These are phyloP conservation scores for Biancaea sappan DNA, from an alignment of 306 rosid genomes.

Conservation along the genomic window DNA sequence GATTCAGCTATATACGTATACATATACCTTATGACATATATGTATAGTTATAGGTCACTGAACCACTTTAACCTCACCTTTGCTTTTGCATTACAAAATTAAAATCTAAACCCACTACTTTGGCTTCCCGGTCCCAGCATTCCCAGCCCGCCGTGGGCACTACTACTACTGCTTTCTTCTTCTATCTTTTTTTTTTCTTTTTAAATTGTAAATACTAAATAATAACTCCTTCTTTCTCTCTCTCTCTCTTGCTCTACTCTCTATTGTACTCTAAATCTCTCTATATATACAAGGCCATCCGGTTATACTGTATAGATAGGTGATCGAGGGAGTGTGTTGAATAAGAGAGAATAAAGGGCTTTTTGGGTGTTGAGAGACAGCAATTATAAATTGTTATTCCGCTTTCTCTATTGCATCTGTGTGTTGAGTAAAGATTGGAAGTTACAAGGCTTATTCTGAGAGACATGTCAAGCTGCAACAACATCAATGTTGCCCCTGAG, in stretches of 20 bases:
- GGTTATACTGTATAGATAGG: conserved; percentile 60
- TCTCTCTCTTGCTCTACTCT: too few species aligned
- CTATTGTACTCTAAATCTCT: conserved; percentile 11
- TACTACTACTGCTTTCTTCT: conserved; percentile 34
- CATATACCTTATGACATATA: background rate
- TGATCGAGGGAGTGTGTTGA: too few species aligned
- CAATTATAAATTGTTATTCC: too few species aligned
- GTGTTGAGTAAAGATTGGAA: too few species aligned
- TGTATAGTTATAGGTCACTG: background rate
- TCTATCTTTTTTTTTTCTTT: conserved; percentile 19
- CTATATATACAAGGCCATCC: conserved; percentile 52
- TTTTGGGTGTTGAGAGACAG: too few species aligned
- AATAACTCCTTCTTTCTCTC: too few species aligned
- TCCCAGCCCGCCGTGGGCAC: conserved; percentile 60
- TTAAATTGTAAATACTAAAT: background rate
- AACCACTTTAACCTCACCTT: conserved; percentile 23
- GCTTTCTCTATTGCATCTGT: too few species aligned
- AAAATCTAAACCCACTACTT: conserved; percentile 35
- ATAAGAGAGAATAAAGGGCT: conserved; percentile 51
- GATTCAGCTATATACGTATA: background rate
- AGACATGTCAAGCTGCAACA: conserved; percentile 80
- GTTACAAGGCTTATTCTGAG: too few species aligned
- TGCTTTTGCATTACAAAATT: conserved; percentile 35
- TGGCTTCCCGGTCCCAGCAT: conserved; percentile 66
- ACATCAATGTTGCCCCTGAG: conserved; percentile 77